Evolutionary conservation across 371 early-diverging fungal genomes (phyloP).

Genomic region (Quaeritorhiza haematococci): DNA sequence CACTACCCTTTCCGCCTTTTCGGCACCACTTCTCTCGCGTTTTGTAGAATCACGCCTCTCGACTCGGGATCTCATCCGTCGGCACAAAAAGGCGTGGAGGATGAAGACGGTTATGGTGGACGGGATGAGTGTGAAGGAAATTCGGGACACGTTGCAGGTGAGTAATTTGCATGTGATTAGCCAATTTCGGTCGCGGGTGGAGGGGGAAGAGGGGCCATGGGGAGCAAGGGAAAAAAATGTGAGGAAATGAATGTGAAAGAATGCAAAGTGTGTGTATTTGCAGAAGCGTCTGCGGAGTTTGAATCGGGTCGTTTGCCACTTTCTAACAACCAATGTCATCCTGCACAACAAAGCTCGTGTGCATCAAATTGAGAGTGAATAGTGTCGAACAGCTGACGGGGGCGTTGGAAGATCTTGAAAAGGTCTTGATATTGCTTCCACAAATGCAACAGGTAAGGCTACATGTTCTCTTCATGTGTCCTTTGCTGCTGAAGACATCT

Average conservation of each 20-base stretch:
- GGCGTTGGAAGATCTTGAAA: conserved; percentile 17
- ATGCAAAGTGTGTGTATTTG: too few species aligned
- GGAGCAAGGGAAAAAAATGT: too few species aligned
- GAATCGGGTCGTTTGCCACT: background rate
- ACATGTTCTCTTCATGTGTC: background rate
- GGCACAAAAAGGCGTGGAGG: conserved; percentile 28
- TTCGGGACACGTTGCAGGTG: conserved; percentile 27
- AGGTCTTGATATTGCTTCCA: conserved; percentile 19
- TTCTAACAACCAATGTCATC: background rate
- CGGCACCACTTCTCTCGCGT: too few species aligned
- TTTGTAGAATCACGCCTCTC: conserved; percentile 7
- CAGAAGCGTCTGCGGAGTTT: background rate
- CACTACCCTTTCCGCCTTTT: too few species aligned
- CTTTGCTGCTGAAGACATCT: too few species aligned
- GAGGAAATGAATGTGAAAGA: too few species aligned
- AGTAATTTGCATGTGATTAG: background rate
- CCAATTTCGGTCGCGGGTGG: background rate
- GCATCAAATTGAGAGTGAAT: conserved; percentile 23
- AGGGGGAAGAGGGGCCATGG: too few species aligned
- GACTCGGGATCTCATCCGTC: conserved; percentile 30
- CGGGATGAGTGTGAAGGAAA: conserved; percentile 17
- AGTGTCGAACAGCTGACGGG: conserved; percentile 17
- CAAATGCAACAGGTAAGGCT: conserved; percentile 22
- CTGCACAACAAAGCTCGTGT: conserved; percentile 16
- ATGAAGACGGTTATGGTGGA: conserved; percentile 31